Conservation (phyloP, 2,329 filamentous ascomycete genomes). For the Endoconidiophora laricicola region DNA sequence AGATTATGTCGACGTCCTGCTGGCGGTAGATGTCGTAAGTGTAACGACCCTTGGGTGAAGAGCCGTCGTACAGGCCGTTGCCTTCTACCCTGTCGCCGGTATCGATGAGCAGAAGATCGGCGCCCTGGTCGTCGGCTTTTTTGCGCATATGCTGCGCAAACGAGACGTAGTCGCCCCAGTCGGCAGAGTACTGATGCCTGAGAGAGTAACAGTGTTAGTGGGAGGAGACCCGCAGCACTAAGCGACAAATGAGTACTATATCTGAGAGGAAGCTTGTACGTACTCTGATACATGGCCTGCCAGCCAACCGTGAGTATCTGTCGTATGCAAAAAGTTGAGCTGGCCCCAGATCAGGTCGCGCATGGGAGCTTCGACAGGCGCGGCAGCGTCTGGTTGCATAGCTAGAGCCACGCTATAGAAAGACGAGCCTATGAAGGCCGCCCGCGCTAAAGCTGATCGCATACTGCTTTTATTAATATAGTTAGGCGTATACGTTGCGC, state of each 20-base stretch:
- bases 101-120: conserved; percentile 82
- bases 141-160: conserved; percentile 71
- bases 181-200: conserved; percentile 77
- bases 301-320: conserved; percentile 92
- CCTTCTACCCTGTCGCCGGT: conserved; percentile 89
- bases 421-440: conserved; percentile 1
- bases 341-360: conserved; percentile 81
- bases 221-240: not conserved
- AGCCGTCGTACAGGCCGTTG: conserved; percentile 86
- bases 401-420: conserved; percentile 24
- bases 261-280: conserved; percentile 15
- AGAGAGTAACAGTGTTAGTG: not conserved
- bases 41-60: conserved; percentile 71
- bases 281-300: conserved; percentile 84
- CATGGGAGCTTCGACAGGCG: conserved; percentile 63
- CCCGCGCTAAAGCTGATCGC: conserved; percentile 1
- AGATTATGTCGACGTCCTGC: conserved; percentile 70
- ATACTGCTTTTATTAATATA: not conserved
- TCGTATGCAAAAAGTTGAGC: conserved; percentile 93
- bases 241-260: not conserved
- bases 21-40: conserved; percentile 75
- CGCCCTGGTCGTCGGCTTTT: conserved; percentile 60
- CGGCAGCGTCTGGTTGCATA: conserved; percentile 65
- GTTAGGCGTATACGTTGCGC: too few relatives aligned
- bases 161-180: conserved; percentile 96